Evolutionary conservation across 2,329 filamentous ascomycete genomes (phyloP).

Genomic region (Pestalotiopsis sp.): DNA sequence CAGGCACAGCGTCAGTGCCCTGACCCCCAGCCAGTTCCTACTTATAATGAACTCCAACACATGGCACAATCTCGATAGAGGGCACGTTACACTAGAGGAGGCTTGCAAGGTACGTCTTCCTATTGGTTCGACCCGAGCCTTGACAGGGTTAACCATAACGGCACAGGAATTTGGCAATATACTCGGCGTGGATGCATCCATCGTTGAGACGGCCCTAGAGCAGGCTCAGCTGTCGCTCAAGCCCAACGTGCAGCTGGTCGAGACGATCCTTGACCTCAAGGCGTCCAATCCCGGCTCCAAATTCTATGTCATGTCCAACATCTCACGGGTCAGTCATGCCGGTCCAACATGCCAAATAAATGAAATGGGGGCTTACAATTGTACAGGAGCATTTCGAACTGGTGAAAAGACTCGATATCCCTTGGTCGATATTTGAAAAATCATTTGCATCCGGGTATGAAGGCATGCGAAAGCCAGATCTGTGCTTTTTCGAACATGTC

Average conservation of each 20-base stretch:
- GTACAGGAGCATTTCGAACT: conserved; percentile 21
- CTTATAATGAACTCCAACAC: conserved; percentile 20
- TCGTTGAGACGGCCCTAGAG: conserved; percentile 12
- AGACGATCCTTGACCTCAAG: conserved; percentile 17
- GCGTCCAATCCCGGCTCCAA: conserved; percentile 15
- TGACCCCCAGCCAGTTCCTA: conserved; percentile 17
- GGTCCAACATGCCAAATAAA: not conserved
- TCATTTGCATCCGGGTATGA: conserved; percentile 17
- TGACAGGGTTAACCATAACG: not conserved
- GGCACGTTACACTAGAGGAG: conserved; percentile 15
- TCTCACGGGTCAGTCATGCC: conserved; percentile 19
- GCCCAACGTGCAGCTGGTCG: conserved; percentile 13
- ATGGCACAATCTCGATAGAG: conserved; percentile 22
- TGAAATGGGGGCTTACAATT: not conserved
- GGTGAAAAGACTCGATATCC: conserved; percentile 7
- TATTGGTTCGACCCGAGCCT: not conserved
- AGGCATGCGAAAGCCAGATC: conserved; percentile 26
- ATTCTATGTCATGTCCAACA: conserved; percentile 27
- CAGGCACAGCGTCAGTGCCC: conserved; percentile 1
- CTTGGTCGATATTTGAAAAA: conserved; percentile 16
- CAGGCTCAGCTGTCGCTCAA: conserved; percentile 18
- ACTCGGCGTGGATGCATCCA: conserved; percentile 10
- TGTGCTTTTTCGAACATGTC: conserved; percentile 24
- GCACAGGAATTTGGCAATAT: conserved; percentile 11
- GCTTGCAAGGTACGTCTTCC: conserved; percentile 16